These are phyloP conservation scores for Butyriboletus loyo DNA, from an alignment of 768 basidiomycete genomes.

Conservation along the genomic window DNA sequence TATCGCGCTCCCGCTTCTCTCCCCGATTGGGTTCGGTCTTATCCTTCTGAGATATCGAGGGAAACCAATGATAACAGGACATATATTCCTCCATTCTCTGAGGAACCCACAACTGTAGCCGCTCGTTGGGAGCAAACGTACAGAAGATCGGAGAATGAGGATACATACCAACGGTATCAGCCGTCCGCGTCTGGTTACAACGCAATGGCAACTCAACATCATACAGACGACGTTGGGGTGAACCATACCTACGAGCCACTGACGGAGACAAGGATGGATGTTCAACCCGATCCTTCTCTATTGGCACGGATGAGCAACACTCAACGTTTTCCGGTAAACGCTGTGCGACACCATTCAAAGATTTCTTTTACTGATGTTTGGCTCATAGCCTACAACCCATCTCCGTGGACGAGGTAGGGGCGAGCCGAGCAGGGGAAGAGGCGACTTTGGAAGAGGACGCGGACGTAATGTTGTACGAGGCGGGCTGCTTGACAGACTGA, in stretches of 20 bases:
- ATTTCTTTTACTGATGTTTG: neutral
- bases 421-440: conserved; percentile 17
- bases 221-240: conserved; percentile 3
- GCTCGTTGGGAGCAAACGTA: conserved; percentile 9
- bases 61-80: conserved; percentile 6
- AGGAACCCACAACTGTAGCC: neutral
- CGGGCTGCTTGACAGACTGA: conserved; percentile 19
- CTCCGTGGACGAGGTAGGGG: conserved; percentile 23
- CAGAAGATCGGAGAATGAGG: conserved; percentile 13
- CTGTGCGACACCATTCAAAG: neutral
- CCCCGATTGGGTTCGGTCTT: conserved; percentile 1
- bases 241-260: conserved; percentile 12
- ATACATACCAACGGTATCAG: conserved; percentile 12
- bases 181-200: neutral
- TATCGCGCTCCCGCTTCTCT: conserved; percentile 6
- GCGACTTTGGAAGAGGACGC: conserved; percentile 20
- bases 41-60: conserved; percentile 8
- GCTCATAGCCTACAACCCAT: conserved; percentile 10
- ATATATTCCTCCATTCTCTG: neutral
- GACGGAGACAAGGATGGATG: conserved; percentile 10
- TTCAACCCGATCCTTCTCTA: conserved; percentile 16
- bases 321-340: conserved; percentile 21
- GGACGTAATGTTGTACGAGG: conserved; percentile 22
- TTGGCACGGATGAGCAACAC: conserved; percentile 25
- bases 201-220: conserved; percentile 1